Evolutionary conservation across 2,329 filamentous ascomycete species (phyloP), one percentile per base, ranked within the genome.

Genomic region (Ophiostoma montium): DNA sequence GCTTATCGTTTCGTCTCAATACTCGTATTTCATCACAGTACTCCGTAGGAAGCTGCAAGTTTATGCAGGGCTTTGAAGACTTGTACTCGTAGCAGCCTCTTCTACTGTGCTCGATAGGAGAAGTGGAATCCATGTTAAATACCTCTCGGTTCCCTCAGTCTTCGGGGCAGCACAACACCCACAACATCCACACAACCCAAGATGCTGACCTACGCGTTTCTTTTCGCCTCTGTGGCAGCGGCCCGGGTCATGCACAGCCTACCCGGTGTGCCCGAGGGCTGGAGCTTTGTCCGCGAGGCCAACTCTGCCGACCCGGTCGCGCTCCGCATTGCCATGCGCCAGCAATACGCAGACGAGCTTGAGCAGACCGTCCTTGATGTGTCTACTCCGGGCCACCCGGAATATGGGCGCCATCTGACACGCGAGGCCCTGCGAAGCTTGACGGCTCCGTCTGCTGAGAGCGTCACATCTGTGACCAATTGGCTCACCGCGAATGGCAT

Each of bases 401-500:
- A 64, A 18, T 84, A 84, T 59, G 80, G 80, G 32, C 66, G 71
- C 56, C 76, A 83, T 57, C 63, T 84, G 62, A 76, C 71, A 50
- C 71, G 72, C 16, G 70, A 78, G 32, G 70, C 82, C 56, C 61
- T 83, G 33, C 71, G 71, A 27, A 63, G 66, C 1, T 67, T 75
- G 49, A 64, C 80, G 35, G 71, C 71, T 16, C 76, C 78, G 0
- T 63, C 67, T 3, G 59, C 64, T 1, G 65, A 70, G 19, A 70
- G 71, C 4, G 69, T 70, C 13, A 58, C 66, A 27, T 66, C 66
- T 2, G 69, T 84, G 16, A 54, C 74, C 3, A 58, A 62, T 6
- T 84, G 80, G 80, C 66, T 84, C 13, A 57, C 63, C 30, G 57
- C 65, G 21, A 68, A 74, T 48, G 71, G 70, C 50, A 27, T 56